Evolutionary conservation across 148 eudicot species (phyloP).

Genomic region (Salicornia ramosissima): DNA sequence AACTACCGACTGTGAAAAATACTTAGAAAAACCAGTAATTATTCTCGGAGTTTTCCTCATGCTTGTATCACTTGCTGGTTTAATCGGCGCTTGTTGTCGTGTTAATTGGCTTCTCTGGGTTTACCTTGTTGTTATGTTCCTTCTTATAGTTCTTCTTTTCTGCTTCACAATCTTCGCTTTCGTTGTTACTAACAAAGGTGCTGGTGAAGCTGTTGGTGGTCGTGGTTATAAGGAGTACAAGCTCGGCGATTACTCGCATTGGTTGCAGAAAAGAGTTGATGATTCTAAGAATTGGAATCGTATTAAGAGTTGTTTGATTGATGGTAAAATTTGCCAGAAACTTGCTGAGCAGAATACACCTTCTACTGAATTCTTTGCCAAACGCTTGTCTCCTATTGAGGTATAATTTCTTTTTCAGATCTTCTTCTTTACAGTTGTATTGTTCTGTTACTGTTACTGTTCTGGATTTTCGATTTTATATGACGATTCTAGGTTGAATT

Average conservation of each 20-base stretch:
- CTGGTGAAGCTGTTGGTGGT: constrained; percentile 43
- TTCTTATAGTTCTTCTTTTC: constrained; percentile 52
- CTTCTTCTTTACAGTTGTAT: background rate
- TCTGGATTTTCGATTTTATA: constrained; percentile 3
- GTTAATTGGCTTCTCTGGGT: constrained; percentile 82
- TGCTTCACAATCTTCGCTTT: constrained; percentile 80
- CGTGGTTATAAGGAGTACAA: constrained; percentile 78
- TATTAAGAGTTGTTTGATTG: constrained; percentile 70
- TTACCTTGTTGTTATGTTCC: constrained; percentile 71
- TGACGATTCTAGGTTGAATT: background rate
- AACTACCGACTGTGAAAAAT: constrained; percentile 65
- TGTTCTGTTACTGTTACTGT: background rate
- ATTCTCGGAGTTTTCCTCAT: constrained; percentile 61
- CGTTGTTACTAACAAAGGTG: constrained; percentile 84
- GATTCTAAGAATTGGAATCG: constrained; percentile 56
- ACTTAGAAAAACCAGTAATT: constrained; percentile 55
- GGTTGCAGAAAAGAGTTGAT: constrained; percentile 81
- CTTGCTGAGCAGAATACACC: constrained; percentile 33
- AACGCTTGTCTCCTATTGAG: constrained; percentile 69
- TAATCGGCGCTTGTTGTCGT: constrained; percentile 72
- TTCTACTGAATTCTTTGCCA: constrained; percentile 31
- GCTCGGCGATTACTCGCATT: constrained; percentile 78
- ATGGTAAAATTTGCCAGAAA: constrained; percentile 68
- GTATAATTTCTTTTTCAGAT: constrained; percentile 27
- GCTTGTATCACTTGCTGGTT: constrained; percentile 65